Evolutionary conservation across 1,284 basidiomycete genomes (phyloP).

Genomic region (Meira miltonrushii): DNA sequence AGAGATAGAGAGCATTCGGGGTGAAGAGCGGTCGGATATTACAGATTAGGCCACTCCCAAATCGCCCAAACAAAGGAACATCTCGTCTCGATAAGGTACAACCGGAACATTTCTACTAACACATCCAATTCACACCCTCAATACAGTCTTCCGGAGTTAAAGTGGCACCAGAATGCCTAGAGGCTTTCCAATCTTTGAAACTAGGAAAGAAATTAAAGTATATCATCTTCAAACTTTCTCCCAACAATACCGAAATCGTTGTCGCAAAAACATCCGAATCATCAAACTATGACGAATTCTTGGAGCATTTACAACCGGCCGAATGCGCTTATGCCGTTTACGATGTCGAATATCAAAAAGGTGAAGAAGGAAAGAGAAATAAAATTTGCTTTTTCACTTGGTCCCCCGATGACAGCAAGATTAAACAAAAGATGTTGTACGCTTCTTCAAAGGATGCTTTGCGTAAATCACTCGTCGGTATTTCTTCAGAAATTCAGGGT

Average conservation of each 20-base stretch:
- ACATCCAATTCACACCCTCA: neutral
- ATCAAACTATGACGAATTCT: constrained; percentile 70
- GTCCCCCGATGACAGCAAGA: constrained; percentile 77
- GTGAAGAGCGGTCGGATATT: no score
- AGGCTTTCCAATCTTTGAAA: constrained; percentile 71
- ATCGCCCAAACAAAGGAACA: no score
- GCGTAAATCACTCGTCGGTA: constrained; percentile 65
- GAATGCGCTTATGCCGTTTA: constrained; percentile 87
- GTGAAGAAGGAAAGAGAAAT: constrained; percentile 73
- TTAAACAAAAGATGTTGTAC: constrained; percentile 92
- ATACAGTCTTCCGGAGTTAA: constrained; percentile 70
- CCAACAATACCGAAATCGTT: constrained; percentile 62
- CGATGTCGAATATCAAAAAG: constrained; percentile 81
- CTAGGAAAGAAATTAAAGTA: constrained; percentile 76
- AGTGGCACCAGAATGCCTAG: constrained; percentile 63
- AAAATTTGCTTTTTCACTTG: constrained; percentile 85
- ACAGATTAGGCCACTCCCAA: no score
- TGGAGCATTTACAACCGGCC: constrained; percentile 67
- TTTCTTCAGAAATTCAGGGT: constrained; percentile 77
- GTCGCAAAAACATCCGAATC: constrained; percentile 44
- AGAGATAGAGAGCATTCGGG: no score
- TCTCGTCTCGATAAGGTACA: neutral
- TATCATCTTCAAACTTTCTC: constrained; percentile 74
- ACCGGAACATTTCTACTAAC: neutral
- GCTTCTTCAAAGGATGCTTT: constrained; percentile 87